phyloP scores from a whole-genome alignment of 768 basidiomycete genomes.

The Gymnopilus dilepis region DNA sequence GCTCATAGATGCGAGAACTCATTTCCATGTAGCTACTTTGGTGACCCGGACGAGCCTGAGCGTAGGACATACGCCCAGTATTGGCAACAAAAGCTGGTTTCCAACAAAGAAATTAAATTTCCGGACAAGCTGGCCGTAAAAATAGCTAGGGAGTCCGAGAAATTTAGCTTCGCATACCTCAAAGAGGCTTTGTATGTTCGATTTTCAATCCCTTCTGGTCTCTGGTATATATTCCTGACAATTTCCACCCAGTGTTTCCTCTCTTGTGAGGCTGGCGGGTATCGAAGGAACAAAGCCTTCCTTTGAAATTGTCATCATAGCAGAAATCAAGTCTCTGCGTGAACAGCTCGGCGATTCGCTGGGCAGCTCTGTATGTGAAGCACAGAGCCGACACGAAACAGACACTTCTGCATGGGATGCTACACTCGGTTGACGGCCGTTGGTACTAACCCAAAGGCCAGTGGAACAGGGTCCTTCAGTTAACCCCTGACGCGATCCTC shows the following conservation, averaged over 20 bases:
- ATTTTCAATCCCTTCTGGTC: too few relatives aligned
- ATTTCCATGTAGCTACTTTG: slow-evolving; percentile 58
- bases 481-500: too few relatives aligned
- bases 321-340: slow-evolving; percentile 64
- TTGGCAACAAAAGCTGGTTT: slow-evolving; percentile 79
- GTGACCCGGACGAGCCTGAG: slow-evolving; percentile 69
- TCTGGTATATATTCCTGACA: too few relatives aligned
- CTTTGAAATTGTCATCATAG: slow-evolving; percentile 58
- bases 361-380: background rate
- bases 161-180: slow-evolving; percentile 87
- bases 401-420: background rate
- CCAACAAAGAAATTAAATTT: slow-evolving; percentile 68
- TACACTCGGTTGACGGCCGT: too few relatives aligned
- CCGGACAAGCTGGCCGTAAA: slow-evolving; percentile 66
- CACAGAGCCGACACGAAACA: background rate
- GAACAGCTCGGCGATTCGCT: slow-evolving; percentile 64
- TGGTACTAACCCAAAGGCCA: too few relatives aligned
- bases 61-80: slow-evolving; percentile 73
- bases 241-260: slow-evolving; percentile 58
- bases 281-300: slow-evolving; percentile 52
- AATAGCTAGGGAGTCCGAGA: slow-evolving; percentile 61
- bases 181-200: slow-evolving; percentile 89
- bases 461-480: too few relatives aligned
- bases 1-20: background rate
- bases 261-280: slow-evolving; percentile 68